Conservation (phyloP, 139 green algal species). For the Chlorella vulgaris region DNA sequence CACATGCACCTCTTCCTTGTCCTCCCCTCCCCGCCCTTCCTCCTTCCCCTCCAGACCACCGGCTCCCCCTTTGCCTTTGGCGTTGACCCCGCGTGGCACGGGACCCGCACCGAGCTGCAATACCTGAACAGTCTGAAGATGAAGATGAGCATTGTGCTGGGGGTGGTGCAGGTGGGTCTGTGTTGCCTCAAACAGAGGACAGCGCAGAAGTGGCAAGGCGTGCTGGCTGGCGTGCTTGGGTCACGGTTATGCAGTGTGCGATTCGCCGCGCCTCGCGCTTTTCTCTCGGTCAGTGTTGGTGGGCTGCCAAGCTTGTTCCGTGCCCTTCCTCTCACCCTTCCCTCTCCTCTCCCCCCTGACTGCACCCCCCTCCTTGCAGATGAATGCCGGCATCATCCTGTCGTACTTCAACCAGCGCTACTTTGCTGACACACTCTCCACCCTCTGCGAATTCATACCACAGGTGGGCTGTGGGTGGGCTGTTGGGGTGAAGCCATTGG, state of each 20-base stretch:
- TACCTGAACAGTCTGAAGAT: slow-evolving; percentile 99
- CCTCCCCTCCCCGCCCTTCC: no score
- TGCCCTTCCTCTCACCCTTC: neutral
- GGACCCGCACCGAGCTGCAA: slow-evolving; percentile 93
- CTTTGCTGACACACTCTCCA: slow-evolving; percentile 88
- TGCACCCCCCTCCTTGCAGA: slow-evolving; percentile 77
- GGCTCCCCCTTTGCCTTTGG: slow-evolving; percentile 62
- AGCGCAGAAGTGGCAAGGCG: no score
- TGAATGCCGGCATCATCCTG: slow-evolving; percentile 97
- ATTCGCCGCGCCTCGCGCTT: no score
- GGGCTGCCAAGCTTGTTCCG: no score
- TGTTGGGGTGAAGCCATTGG: no score
- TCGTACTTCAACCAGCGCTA: slow-evolving; percentile 90
- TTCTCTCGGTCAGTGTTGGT: no score
- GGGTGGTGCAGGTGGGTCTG: slow-evolving; percentile 36
- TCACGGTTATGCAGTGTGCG: no score
- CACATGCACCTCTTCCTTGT: neutral
- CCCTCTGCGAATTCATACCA: slow-evolving; percentile 88
- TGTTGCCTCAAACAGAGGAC: no score
- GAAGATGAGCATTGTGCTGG: slow-evolving; percentile 99
- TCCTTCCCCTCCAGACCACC: neutral
- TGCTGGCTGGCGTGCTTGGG: no score
- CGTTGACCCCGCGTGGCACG: slow-evolving; percentile 97
- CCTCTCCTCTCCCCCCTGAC: neutral
- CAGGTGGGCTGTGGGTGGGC: slow-evolving; percentile 55